These are phyloP conservation scores for Botrytis galanthina DNA, from an alignment of 2,329 filamentous ascomycete genomes.

Conservation along the genomic window DNA sequence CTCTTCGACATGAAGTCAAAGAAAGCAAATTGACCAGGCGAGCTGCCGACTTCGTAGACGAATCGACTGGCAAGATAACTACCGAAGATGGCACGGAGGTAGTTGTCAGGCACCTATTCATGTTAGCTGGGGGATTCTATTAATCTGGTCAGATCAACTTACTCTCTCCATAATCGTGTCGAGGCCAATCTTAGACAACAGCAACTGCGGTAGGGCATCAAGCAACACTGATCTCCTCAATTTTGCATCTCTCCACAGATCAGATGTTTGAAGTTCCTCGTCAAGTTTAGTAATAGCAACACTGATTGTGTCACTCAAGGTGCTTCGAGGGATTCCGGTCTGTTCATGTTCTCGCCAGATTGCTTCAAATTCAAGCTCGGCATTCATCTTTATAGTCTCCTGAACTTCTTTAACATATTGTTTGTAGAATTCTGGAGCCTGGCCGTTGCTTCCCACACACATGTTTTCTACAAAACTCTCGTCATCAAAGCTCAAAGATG, in stretches of 20 bases:
- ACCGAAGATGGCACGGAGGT: constrained; percentile 92
- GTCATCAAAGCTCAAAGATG: constrained; percentile 92
- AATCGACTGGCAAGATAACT: constrained; percentile 94
- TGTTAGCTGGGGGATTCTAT: background rate
- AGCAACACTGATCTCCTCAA: constrained; percentile 75
- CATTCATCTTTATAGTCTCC: constrained; percentile 85
- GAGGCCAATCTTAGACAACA: constrained; percentile 86
- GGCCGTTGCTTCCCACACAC: constrained; percentile 77
- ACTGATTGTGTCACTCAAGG: constrained; percentile 89
- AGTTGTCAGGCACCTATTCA: constrained; percentile 75
- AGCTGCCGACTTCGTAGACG: constrained; percentile 91
- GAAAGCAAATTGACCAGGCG: constrained; percentile 94
- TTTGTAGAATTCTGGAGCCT: constrained; percentile 86
- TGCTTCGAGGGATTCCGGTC: constrained; percentile 74
- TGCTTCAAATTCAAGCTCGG: constrained; percentile 91
- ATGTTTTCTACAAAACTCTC: constrained; percentile 85
- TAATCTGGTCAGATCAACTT: constrained; percentile 37
- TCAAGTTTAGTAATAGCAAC: constrained; percentile 94
- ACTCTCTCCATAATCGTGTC: constrained; percentile 81
- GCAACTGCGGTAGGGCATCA: constrained; percentile 80
- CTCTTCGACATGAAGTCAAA: constrained; percentile 67
- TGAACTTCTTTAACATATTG: constrained; percentile 91
- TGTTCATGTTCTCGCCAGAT: constrained; percentile 93
- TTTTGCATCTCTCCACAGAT: constrained; percentile 81
- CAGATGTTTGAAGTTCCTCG: constrained; percentile 90